Base-by-base conservation (phyloP, 495 filamentous ascomycete species). In the Podospora tetraspora region DNA sequence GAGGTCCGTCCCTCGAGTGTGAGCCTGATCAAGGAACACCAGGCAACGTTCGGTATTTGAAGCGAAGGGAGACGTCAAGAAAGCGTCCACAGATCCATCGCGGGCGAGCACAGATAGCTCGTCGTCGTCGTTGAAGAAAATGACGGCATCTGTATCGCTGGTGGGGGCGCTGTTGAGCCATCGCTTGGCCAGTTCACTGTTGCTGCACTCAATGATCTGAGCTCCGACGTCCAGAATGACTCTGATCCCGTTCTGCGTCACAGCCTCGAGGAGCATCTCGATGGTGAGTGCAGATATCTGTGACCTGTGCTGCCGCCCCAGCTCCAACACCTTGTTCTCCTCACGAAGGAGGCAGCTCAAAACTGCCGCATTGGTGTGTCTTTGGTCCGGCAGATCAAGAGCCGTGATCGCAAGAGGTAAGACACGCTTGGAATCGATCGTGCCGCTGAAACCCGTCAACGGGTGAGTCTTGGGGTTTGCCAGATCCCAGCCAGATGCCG, bases 211-310 rank as follows among this genome's bases (percentile, higher is more conserved):
- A 3, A 93, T 72, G 12, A 93, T 86, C 71, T 92, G 90, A 0
- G 90, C 91, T 0, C 91, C 90, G 0, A 90, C 89, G 72, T 94
- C 90, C 0, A 93, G 79, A 16, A 94, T 85, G 0, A 94, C 89
- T 11, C 79, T 81, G 8, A 81, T 76, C 77, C 30, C 52, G 85
- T 74, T 19, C 1, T 25, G 60, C 1, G 71, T 74, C 0, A 88
- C 79, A 30, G 79, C 77, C 3, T 79, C 60, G 0, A 92, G 71
- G 0, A 92, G 70, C 16, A 68, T 63, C 8, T 85, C 74, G 0
- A 84, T 83, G 0, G 65, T 72, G 43, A 73, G 29, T 24, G 82
- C 71, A 0, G 78, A 73, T 0, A 37, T 24, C 1, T 64, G 62
- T 0, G 57, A 60, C 1, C 62, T 58, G 12, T 43, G 56, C 4